These are phyloP conservation scores for Pythium grandisporangium DNA, from an alignment of 352 stramenopile genomes.

Conservation along the genomic window DNA sequence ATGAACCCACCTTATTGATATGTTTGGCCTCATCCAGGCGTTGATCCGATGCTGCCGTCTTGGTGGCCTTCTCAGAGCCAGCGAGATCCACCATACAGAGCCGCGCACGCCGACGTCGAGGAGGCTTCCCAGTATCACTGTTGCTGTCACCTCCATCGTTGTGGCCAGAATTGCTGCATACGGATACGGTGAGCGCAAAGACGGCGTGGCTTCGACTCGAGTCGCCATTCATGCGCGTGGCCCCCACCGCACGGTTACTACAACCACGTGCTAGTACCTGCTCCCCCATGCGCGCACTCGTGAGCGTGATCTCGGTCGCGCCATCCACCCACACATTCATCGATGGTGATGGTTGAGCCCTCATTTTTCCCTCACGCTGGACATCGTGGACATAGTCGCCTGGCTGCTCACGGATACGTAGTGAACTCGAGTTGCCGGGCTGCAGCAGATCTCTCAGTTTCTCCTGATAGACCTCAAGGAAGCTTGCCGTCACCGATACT, in stretches of 20 bases:
- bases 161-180: too few species aligned
- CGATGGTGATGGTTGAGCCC: too few species aligned
- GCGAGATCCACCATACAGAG: slow-evolving; percentile 64
- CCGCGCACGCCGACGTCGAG: too few species aligned
- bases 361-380: too few species aligned
- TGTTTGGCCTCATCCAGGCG: slow-evolving; percentile 64
- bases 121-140: too few species aligned
- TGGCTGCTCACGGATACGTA: slow-evolving; percentile 41
- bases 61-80: slow-evolving; percentile 55
- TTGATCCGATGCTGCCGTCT: slow-evolving; percentile 33
- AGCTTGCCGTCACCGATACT: slow-evolving; percentile 35
- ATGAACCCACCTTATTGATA: slow-evolving; percentile 52
- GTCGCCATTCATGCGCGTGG: slow-evolving; percentile 43
- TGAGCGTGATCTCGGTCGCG: slow-evolving; percentile 32
- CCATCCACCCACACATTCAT: slow-evolving; percentile 35
- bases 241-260: slow-evolving; percentile 24
- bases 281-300: slow-evolving; percentile 16
- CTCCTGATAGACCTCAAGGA: slow-evolving; percentile 72
- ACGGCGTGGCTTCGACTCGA: slow-evolving; percentile 69
- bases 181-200: slow-evolving; percentile 48
- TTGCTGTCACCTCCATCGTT: too few species aligned
- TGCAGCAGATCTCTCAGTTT: slow-evolving; percentile 45
- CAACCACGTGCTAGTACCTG: slow-evolving; percentile 26
- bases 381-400: too few species aligned
- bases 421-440: not conserved